Evolutionary conservation across 2,329 filamentous ascomycete species (phyloP).

Genomic region (Aspergillus candidus): DNA sequence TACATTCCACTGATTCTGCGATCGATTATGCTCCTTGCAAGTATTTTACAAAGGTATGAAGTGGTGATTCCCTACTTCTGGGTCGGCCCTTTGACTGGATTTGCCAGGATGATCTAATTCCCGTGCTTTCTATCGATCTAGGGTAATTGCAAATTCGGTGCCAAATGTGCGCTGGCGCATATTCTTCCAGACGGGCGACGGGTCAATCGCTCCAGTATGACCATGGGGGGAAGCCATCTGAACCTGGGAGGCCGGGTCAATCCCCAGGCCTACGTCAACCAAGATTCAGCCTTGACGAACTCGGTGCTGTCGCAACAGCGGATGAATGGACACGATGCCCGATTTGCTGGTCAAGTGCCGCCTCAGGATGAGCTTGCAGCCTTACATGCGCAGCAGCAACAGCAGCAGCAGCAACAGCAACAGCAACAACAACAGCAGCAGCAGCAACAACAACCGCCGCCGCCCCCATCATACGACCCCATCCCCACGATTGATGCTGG

Average conservation of each 20-base stretch:
- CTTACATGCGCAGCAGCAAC: constrained; percentile 38
- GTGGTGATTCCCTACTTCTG: neutral
- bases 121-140: constrained; percentile 33
- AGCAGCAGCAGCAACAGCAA: constrained; percentile 19
- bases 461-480: constrained; percentile 40
- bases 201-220: constrained; percentile 65
- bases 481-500: constrained; percentile 55
- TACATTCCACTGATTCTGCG: constrained; percentile 80
- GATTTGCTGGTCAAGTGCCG: constrained; percentile 37
- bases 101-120: constrained; percentile 15
- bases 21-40: constrained; percentile 88
- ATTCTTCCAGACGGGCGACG: constrained; percentile 88
- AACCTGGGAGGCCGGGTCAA: constrained; percentile 62
- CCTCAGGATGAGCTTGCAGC: constrained; percentile 40
- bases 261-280: constrained; percentile 55
- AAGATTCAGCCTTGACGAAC: constrained; percentile 67
- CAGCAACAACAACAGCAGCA: constrained; percentile 41
- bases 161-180: constrained; percentile 95
- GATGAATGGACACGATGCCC: constrained; percentile 46
- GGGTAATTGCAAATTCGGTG: constrained; percentile 98
- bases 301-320: constrained; percentile 61
- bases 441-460: constrained; percentile 28
- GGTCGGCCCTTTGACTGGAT: neutral
- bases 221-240: constrained; percentile 53
- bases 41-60: constrained; percentile 87